Evolutionary conservation across 2,329 filamentous ascomycete species (phyloP).

Genomic region (Colletotrichum sp.): DNA sequence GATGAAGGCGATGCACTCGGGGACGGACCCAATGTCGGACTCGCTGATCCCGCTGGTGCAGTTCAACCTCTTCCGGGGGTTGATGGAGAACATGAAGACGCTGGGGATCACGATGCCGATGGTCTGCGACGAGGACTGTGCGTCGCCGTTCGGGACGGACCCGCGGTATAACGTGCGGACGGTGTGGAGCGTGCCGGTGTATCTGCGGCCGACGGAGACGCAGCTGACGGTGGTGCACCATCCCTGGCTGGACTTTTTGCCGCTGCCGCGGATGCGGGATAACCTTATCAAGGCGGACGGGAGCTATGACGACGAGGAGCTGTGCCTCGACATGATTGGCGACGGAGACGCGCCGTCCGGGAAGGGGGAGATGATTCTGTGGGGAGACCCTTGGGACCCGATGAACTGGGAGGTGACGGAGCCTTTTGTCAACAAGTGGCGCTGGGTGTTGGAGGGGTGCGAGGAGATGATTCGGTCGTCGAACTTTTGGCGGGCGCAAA

Average conservation of each 20-base stretch:
- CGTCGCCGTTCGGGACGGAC: conserved; percentile 20
- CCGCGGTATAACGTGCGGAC: not conserved
- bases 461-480: conserved; percentile 39
- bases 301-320: conserved; percentile 24
- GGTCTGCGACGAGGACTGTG: conserved; percentile 16
- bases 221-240: conserved; percentile 34
- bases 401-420: conserved; percentile 52
- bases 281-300: conserved; percentile 29
- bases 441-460: conserved; percentile 40
- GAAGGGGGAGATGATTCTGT: conserved; percentile 46
- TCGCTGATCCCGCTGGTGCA: conserved; percentile 6
- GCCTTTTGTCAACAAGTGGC: conserved; percentile 50
- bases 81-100: conserved; percentile 51
- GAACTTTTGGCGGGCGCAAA: conserved; percentile 35
- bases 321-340: conserved; percentile 6
- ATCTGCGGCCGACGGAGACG: conserved; percentile 29
- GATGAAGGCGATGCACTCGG: not conserved
- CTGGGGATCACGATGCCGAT: conserved; percentile 11
- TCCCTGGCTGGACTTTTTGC: conserved; percentile 41
- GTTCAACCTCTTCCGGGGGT: conserved; percentile 56
- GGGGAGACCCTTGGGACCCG: conserved; percentile 51
- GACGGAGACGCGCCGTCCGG: not conserved
- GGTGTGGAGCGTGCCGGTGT: not conserved
- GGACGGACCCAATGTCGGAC: not conserved
- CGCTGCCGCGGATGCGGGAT: conserved; percentile 37